Evolutionary conservation across 495 filamentous ascomycete genomes (phyloP).

Genomic region (Haplographium delicatum): DNA sequence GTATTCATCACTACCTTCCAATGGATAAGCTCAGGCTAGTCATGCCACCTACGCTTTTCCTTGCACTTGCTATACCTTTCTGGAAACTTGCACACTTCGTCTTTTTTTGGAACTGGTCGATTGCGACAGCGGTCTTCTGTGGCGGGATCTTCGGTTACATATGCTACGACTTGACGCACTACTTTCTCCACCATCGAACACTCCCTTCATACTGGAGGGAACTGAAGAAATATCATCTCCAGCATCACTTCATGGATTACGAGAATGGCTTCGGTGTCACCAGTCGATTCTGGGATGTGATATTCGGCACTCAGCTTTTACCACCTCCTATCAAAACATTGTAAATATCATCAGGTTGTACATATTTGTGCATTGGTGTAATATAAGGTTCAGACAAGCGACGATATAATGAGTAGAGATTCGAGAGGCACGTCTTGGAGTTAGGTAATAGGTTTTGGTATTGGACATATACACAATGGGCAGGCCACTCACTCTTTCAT

Average conservation of each 20-base stretch:
- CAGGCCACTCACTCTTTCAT: conserved; percentile 9
- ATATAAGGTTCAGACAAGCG: too few species aligned
- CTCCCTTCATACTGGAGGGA: conserved; percentile 81
- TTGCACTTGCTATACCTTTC: conserved; percentile 81
- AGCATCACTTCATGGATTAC: conserved; percentile 95
- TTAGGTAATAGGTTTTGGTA: not conserved
- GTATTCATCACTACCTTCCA: conserved; percentile 95
- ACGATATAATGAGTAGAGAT: conserved; percentile 11
- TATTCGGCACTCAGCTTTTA: conserved; percentile 83
- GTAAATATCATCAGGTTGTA: conserved; percentile 3
- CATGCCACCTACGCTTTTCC: conserved; percentile 90
- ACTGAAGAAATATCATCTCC: conserved; percentile 94
- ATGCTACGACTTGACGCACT: conserved; percentile 95
- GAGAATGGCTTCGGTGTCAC: conserved; percentile 98
- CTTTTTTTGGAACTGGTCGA: conserved; percentile 81
- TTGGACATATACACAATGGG: conserved; percentile 5
- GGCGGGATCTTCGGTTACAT: conserved; percentile 95
- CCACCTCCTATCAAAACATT: conserved; percentile 24
- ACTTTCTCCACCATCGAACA: conserved; percentile 97
- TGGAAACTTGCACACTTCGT: conserved; percentile 86
- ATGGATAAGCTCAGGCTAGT: conserved; percentile 97
- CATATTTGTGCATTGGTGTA: too few species aligned
- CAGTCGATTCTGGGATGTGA: conserved; percentile 90
- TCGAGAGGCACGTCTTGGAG: not conserved
- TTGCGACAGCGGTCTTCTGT: conserved; percentile 70